Evolutionary conservation across 345 rosid genomes (phyloP).

Genomic region (Rhodomyrtus tomentosa): DNA sequence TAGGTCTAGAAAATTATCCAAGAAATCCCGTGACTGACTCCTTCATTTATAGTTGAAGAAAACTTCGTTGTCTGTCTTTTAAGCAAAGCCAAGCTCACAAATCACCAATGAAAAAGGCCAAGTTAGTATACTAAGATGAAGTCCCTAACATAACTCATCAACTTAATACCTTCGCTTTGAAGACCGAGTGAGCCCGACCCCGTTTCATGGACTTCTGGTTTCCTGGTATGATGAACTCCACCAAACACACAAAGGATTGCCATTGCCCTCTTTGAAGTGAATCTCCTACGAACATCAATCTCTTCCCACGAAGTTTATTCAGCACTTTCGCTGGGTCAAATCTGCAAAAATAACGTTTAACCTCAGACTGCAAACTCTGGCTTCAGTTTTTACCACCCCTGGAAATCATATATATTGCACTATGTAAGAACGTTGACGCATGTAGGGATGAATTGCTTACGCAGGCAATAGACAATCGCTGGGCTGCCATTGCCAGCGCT

Average conservation of each 20-base stretch:
- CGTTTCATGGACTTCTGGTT: constrained; percentile 50
- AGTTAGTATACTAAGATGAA: not conserved
- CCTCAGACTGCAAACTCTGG: not conserved
- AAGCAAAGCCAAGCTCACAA: not conserved
- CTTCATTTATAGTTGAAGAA: not conserved
- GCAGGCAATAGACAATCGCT: constrained; percentile 77
- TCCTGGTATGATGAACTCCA: constrained; percentile 52
- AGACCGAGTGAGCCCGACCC: constrained; percentile 34
- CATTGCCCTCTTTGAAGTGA: constrained; percentile 83
- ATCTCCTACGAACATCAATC: constrained; percentile 77
- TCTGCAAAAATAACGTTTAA: constrained; percentile 17
- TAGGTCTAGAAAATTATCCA: not conserved
- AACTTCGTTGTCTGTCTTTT: not conserved
- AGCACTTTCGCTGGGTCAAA: constrained; percentile 54
- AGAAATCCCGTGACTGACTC: not conserved
- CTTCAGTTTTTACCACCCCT: not conserved
- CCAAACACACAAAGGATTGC: constrained; percentile 84
- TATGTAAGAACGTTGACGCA: not conserved
- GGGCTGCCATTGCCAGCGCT: constrained; percentile 89
- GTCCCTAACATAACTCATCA: not conserved
- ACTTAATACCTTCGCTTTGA: constrained; percentile 51
- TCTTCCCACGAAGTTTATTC: constrained; percentile 60
- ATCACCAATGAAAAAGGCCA: not conserved
- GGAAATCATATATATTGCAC: not conserved
- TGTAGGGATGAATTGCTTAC: constrained; percentile 10